These are phyloP conservation scores for Aspergillus quadrilineatus DNA, from an alignment of 2,329 filamentous ascomycete species.

Conservation along the genomic window DNA sequence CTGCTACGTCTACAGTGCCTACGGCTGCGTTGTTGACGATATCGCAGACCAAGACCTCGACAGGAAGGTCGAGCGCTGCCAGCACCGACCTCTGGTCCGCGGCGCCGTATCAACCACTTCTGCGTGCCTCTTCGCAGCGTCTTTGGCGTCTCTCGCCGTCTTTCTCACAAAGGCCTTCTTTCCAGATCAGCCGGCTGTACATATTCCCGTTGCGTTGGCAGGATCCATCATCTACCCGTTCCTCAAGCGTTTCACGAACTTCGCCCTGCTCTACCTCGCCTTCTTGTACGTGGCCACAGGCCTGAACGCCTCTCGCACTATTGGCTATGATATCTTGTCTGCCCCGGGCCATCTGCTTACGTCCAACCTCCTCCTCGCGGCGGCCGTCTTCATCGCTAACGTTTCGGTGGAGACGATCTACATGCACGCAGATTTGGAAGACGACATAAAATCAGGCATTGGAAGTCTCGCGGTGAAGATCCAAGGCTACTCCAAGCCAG, in stretches of 20 bases:
- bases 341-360: background rate
- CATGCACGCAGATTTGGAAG: conserved; percentile 9
- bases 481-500: conserved; percentile 5
- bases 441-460: conserved; percentile 4
- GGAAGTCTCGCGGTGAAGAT: background rate
- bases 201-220: background rate
- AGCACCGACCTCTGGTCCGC: background rate
- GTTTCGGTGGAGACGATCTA: conserved; percentile 6
- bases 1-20: conserved; percentile 1
- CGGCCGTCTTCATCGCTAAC: background rate
- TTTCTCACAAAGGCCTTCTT: background rate
- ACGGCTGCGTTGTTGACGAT: conserved; percentile 4
- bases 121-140: background rate
- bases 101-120: background rate
- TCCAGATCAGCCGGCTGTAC: background rate
- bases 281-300: conserved; percentile 1
- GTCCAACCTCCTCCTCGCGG: background rate
- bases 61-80: conserved; percentile 1
- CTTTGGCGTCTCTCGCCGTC: background rate
- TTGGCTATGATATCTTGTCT: conserved; percentile 1
- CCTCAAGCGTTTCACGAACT: conserved; percentile 10
- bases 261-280: background rate
- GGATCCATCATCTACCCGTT: conserved; percentile 8
- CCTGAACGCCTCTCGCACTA: background rate
- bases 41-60: conserved; percentile 7